Evolutionary conservation across 192 early-diverging fungal species (phyloP), one percentile per base, ranked within the genome.

Genomic region (Paraglomus brasilianum): DNA sequence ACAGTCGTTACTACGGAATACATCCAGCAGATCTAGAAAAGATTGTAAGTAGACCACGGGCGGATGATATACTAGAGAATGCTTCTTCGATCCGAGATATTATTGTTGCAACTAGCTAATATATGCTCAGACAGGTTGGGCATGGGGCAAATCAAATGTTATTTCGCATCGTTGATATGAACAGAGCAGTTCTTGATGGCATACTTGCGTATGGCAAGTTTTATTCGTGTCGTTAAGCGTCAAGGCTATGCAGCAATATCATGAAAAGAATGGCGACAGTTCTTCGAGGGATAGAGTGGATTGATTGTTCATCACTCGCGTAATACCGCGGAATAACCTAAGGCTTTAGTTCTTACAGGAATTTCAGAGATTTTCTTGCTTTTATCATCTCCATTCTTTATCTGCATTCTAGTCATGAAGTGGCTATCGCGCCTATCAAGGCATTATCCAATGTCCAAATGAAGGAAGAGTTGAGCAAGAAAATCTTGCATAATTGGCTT

Each of bases 61-160:
- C 44, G 58, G 17, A 56, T 70, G 1, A 72, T 91, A 11, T 17
- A 3, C 5, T 11, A 4, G 65, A 70, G 7, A 45, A 8, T 21
- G 69, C 22, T 21, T 36, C 43, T 5, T 52, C 44, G 9, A 69
- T 58, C 15, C 60, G 58, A 1, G n/a, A n/a, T n/a, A 5, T 82
- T 98, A 15, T 77, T 97, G 13, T 84, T 85, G 38, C 85, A 93
- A 66, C 83, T 99, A 24, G 87, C 92, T 4, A 79, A 84, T n/a
- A 83, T 96, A 22, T 95, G 93, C 61, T 87, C 89, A 13, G 97
- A 99, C 70, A 98, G 71, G 96, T 99, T 11, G 84, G 97, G 24
- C 92, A 96, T 71, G 89, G 91, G 14, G 95, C 95, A 14, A 92
- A 91, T 51, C 97, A 98, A 74, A 98, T 95, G 4, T 78, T 99